Conservation (phyloP, 768 basidiomycete genomes). For the Gloeopeniophorella convolvens region DNA sequence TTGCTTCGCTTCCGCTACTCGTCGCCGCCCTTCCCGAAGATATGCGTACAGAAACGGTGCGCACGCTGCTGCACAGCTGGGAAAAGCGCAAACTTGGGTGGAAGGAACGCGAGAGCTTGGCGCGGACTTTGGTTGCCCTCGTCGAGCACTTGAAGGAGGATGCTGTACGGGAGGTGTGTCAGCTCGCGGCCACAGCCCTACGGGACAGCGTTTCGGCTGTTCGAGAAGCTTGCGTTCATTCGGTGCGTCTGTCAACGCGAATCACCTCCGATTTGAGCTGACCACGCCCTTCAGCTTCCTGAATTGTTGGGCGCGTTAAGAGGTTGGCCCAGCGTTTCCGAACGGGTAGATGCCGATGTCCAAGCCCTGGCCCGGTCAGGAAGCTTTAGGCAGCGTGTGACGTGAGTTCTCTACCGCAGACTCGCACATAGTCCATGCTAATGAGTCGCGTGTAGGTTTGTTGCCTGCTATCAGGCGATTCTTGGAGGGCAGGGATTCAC, state of each 20-base stretch:
- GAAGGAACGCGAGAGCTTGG: slow-evolving; percentile 73
- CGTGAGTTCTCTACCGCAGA: slow-evolving; percentile 15
- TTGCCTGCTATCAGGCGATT: slow-evolving; percentile 69
- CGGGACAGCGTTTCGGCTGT: slow-evolving; percentile 82
- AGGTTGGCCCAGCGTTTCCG: slow-evolving; percentile 16
- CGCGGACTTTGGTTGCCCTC: slow-evolving; percentile 49
- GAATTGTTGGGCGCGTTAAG: slow-evolving; percentile 1
- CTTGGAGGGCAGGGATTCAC: slow-evolving; percentile 28
- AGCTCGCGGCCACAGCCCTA: slow-evolving; percentile 38
- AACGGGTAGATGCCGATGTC: slow-evolving; percentile 1
- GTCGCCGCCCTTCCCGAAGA: slow-evolving; percentile 44
- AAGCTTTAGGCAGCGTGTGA: slow-evolving; percentile 18
- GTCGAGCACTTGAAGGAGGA: slow-evolving; percentile 28
- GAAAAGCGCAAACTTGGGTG: slow-evolving; percentile 51
- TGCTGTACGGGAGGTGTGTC: background rate
- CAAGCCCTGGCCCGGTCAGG: background rate
- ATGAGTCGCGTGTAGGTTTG: slow-evolving; percentile 44
- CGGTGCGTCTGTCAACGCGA: too few species aligned
- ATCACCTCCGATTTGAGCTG: slow-evolving; percentile 5
- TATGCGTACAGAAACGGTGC: slow-evolving; percentile 33
- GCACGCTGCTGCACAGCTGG: slow-evolving; percentile 49
- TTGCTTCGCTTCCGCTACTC: slow-evolving; percentile 60
- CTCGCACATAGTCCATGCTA: slow-evolving; percentile 18
- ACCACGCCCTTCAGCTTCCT: slow-evolving; percentile 17
- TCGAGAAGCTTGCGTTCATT: slow-evolving; percentile 61